Conservation (phyloP, 2,329 filamentous ascomycete species). For the Aspergillus bombycis region DNA sequence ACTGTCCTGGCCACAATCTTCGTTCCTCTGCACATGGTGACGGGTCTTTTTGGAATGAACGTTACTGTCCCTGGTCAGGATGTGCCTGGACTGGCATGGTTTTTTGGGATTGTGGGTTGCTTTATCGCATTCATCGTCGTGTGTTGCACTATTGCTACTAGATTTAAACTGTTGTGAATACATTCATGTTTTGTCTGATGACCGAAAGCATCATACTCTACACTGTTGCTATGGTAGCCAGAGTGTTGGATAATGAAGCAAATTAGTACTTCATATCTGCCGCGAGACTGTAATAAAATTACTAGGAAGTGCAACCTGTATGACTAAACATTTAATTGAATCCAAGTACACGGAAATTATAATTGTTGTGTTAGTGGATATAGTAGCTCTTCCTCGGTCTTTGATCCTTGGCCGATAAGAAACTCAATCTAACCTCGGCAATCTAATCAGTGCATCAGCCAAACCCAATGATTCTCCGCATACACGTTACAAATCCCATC, state of each 20-base stretch:
- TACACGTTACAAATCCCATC: neutral
- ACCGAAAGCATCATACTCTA: neutral
- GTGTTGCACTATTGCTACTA: conserved; percentile 37
- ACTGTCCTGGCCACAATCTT: conserved; percentile 90
- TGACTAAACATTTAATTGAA: neutral
- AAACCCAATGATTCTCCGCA: conserved; percentile 17
- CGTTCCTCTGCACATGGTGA: conserved; percentile 89
- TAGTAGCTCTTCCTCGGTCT: conserved; percentile 6
- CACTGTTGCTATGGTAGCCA: neutral
- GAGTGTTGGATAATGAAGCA: neutral
- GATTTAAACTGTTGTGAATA: conserved; percentile 38
- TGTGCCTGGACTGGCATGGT: conserved; percentile 44
- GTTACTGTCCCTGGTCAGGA: conserved; percentile 48
- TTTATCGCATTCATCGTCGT: conserved; percentile 44
- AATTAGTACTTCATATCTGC: no score
- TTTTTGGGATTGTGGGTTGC: conserved; percentile 51
- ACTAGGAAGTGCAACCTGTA: neutral
- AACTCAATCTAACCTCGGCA: conserved; percentile 33
- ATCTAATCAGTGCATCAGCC: conserved; percentile 10
- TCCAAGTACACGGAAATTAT: neutral
- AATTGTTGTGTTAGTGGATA: no score
- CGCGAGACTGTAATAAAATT: neutral
- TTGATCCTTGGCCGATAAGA: neutral
- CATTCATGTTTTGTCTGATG: neutral
- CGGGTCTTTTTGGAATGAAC: conserved; percentile 58